phyloP scores from a whole-genome alignment of 768 basidiomycete genomes.

The Scleroderma bovista region DNA sequence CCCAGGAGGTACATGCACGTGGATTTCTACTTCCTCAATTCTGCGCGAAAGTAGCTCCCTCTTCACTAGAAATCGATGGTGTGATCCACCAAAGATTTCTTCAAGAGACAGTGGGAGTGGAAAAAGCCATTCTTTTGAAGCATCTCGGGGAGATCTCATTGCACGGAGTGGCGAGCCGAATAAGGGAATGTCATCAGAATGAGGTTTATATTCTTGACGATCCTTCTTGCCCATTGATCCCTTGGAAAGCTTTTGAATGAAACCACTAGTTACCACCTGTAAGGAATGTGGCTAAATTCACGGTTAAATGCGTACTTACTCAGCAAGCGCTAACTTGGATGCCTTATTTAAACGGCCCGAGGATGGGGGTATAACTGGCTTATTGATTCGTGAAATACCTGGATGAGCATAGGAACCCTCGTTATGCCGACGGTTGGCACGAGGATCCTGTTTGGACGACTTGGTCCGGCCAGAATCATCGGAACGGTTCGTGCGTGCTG shows the following conservation, averaged over 20 bases:
- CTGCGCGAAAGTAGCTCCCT: constrained; percentile 46
- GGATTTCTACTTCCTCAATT: constrained; percentile 51
- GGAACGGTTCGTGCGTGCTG: constrained; percentile 6
- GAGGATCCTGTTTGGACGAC: constrained; percentile 9
- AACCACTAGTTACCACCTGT: constrained; percentile 19
- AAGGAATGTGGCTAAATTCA: constrained; percentile 1
- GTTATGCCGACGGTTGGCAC: constrained; percentile 7
- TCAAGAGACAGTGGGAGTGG: constrained; percentile 56
- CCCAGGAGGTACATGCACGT: constrained; percentile 56
- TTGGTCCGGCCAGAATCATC: constrained; percentile 8
- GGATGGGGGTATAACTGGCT: constrained; percentile 26
- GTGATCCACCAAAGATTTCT: constrained; percentile 53
- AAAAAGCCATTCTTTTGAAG: constrained; percentile 62
- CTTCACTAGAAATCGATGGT: constrained; percentile 54
- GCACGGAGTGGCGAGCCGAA: constrained; percentile 36
- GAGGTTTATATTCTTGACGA: background rate
- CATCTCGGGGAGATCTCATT: constrained; percentile 36
- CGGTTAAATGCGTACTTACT: constrained; percentile 16
- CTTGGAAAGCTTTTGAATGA: constrained; percentile 23
- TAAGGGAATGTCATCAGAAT: constrained; percentile 12
- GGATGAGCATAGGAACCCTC: too few species aligned
- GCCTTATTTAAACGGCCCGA: constrained; percentile 18
- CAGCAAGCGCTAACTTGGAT: constrained; percentile 19
- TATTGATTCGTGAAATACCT: constrained; percentile 11
- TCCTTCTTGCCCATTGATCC: constrained; percentile 8